Percentiles rank a stretch among this genome's conserved stretches.
These are phyloP conservation scores for Chenopodium quinoa DNA, from an alignment of 148 eudicot genomes.

Conservation along the genomic window DNA sequence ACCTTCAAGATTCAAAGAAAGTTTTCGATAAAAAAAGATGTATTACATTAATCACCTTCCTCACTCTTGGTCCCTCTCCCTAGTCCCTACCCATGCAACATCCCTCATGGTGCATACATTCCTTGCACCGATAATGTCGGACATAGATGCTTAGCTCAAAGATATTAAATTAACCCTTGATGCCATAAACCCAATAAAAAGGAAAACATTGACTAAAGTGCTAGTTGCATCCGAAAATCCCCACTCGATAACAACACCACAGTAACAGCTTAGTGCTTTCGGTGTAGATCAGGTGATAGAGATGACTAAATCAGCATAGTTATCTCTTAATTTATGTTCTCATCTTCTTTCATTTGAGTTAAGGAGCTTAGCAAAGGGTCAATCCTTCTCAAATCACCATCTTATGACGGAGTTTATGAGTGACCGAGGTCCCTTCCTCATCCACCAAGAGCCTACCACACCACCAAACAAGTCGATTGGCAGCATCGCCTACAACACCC, in stretches of 20 bases:
- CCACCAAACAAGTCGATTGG: too few species aligned
- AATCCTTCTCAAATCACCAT: too few species aligned
- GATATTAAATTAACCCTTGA: neutral
- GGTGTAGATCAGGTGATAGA: too few species aligned
- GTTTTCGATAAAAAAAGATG: neutral
- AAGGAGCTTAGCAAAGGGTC: too few species aligned
- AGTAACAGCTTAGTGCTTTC: neutral
- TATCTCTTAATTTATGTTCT: too few species aligned
- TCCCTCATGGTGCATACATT: neutral
- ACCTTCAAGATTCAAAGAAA: neutral
- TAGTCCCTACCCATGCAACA: neutral
- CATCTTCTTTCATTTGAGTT: too few species aligned
- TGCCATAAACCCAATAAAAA: neutral
- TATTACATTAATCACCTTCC: neutral
- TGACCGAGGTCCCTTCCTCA: too few species aligned
- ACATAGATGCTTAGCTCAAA: neutral
- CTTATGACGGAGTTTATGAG: too few species aligned
- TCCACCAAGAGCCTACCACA: too few species aligned
- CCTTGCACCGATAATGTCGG: neutral
- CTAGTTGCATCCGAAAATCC: neutral
- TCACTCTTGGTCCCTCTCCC: neutral
- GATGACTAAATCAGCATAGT: too few species aligned
- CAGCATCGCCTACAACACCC: too few species aligned
- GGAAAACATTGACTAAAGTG: neutral
- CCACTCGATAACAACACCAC: neutral